Conservation (phyloP, 2,329 filamentous ascomycete genomes). For the Coniella vitis region DNA sequence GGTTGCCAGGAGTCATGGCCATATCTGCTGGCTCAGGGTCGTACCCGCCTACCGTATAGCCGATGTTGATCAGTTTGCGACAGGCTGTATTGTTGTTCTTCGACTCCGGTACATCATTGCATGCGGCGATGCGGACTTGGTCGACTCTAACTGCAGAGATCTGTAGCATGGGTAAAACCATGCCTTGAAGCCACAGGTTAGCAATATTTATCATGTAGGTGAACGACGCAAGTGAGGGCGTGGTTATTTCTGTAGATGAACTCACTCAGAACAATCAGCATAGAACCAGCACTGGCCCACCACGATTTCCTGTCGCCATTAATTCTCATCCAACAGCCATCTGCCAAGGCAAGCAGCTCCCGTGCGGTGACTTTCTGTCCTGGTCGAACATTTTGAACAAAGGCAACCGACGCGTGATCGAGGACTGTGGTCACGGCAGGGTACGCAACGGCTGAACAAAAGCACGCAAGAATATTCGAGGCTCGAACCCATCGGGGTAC, state of each 20-base stretch:
- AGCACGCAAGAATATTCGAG: slow-evolving; percentile 3
- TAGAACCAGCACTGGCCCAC: slow-evolving; percentile 2
- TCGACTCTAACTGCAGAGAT: slow-evolving; percentile 1
- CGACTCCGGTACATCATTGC: slow-evolving; percentile 1
- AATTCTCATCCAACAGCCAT: slow-evolving; percentile 2
- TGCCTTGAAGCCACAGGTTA: neutral
- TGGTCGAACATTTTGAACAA: neutral
- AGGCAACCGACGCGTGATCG: slow-evolving; percentile 5
- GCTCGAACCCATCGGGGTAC: slow-evolving; percentile 2
- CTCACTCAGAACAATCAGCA: slow-evolving; percentile 2
- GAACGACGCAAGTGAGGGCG: no score
- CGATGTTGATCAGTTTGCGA: neutral
- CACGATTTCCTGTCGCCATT: slow-evolving; percentile 1
- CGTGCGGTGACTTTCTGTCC: slow-evolving; percentile 1
- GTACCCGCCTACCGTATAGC: slow-evolving; percentile 1
- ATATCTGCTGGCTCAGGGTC: slow-evolving; percentile 6
- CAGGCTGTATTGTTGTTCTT: neutral
- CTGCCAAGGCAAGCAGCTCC: slow-evolving; percentile 1
- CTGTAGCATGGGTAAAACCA: slow-evolving; percentile 3
- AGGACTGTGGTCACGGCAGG: neutral
- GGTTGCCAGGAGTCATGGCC: slow-evolving; percentile 2
- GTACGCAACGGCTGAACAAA: neutral
- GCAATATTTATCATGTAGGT: no score
- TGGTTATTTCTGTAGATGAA: neutral
- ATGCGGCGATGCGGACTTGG: slow-evolving; percentile 1